These are phyloP conservation scores for Bipolaris oryzae DNA, from an alignment of 2,329 filamentous ascomycete species.

Conservation along the genomic window DNA sequence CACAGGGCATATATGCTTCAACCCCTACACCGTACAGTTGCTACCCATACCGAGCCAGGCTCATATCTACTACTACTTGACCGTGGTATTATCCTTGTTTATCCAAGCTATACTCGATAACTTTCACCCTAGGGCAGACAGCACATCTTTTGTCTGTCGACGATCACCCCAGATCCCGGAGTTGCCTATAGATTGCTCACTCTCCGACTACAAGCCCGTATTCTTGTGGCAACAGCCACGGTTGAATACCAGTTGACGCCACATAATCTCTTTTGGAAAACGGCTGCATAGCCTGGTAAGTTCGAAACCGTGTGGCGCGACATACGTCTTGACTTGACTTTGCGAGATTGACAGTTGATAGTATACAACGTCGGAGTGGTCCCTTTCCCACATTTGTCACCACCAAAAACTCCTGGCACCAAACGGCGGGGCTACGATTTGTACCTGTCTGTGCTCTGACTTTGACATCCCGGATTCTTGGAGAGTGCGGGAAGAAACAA, in stretches of 20 bases:
- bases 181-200: constrained; percentile 39
- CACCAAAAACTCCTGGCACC: constrained; percentile 35
- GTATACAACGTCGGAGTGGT: constrained; percentile 30
- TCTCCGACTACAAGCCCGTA: constrained; percentile 36
- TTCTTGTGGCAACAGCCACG: constrained; percentile 44
- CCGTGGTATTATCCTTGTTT: constrained; percentile 7
- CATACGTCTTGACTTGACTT: constrained; percentile 34
- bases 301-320: constrained; percentile 39
- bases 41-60: constrained; percentile 15
- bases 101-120: constrained; percentile 8
- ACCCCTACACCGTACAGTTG: constrained; percentile 29
- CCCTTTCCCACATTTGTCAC: constrained; percentile 40
- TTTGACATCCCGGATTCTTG: constrained; percentile 42
- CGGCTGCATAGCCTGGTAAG: constrained; percentile 47
- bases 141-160: constrained; percentile 20
- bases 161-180: constrained; percentile 34
- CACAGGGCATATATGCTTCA: constrained; percentile 46
- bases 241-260: constrained; percentile 38
- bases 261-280: constrained; percentile 41
- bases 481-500: constrained; percentile 48
- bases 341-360: constrained; percentile 44
- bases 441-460: constrained; percentile 44
- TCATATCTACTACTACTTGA: constrained; percentile 10
- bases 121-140: constrained; percentile 18
- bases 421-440: constrained; percentile 27